These are phyloP conservation scores for Lophiotrema nucula DNA, from an alignment of 495 filamentous ascomycete species.

Conservation along the genomic window DNA sequence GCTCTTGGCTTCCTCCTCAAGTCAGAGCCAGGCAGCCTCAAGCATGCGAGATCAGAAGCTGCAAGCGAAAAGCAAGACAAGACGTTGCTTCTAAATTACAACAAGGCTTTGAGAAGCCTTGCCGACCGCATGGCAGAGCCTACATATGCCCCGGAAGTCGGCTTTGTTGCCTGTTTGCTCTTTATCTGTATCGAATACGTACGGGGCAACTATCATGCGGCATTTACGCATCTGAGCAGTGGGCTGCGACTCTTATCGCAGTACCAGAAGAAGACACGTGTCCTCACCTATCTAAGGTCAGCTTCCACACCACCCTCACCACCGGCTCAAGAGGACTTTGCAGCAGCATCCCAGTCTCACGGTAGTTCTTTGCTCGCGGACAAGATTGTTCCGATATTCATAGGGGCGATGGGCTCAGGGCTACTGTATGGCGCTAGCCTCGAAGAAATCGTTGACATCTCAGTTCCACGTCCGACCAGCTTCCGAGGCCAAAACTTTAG, in stretches of 20 bases:
- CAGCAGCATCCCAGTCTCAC: neutral
- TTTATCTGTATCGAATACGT: slow-evolving; percentile 19
- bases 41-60: slow-evolving; percentile 16
- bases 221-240: slow-evolving; percentile 10
- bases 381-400: neutral
- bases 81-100: slow-evolving; percentile 17
- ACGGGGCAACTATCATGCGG: slow-evolving; percentile 11
- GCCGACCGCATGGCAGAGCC: slow-evolving; percentile 12
- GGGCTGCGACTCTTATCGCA: slow-evolving; percentile 7
- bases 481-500: neutral
- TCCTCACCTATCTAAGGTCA: no score
- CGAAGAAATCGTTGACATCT: neutral
- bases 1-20: slow-evolving; percentile 22
- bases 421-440: neutral
- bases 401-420: neutral
- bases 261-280: neutral
- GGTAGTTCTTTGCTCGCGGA: neutral
- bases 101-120: slow-evolving; percentile 13
- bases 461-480: neutral
- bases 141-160: slow-evolving; percentile 8
- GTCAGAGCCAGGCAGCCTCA: slow-evolving; percentile 10
- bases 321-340: neutral
- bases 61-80: neutral
- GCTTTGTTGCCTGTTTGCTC: slow-evolving; percentile 12
- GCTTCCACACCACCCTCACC: neutral